Conservation (phyloP, 495 filamentous ascomycete genomes). For the Penicillium fimorum region DNA sequence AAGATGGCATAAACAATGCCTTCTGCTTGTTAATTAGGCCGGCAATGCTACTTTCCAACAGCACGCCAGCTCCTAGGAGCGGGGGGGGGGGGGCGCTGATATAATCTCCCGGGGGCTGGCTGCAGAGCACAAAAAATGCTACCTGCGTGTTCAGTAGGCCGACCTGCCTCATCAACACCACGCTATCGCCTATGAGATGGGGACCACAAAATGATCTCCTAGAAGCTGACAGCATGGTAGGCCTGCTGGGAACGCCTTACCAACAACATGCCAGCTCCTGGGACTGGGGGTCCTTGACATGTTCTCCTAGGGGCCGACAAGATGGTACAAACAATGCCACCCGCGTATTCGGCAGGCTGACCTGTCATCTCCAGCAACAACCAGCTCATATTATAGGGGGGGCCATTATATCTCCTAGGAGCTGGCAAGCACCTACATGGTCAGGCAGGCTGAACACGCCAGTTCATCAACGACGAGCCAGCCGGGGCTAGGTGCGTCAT, state of each 20-base stretch:
- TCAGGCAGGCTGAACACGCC: no score
- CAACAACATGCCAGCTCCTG: not conserved
- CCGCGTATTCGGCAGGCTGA: not conserved
- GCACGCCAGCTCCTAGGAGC: not conserved
- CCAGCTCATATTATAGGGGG: not conserved
- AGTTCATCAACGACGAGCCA: no score
- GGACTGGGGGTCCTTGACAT: not conserved
- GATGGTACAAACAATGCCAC: not conserved
- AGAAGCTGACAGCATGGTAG: not conserved
- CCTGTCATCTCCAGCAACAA: not conserved
- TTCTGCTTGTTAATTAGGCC: no score
- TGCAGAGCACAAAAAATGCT: no score
- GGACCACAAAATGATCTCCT: not conserved
- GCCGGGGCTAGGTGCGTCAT: no score
- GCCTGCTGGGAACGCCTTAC: not conserved
- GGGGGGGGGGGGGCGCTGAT: no score
- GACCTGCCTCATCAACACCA: no score
- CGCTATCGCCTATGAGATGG: no score
- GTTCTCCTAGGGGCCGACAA: not conserved
- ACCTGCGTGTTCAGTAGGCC: no score
- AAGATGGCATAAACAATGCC: not conserved
- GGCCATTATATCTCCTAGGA: not conserved
- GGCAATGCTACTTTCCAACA: no score
- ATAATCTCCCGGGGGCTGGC: no score
- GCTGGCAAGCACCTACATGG: not conserved